These are phyloP conservation scores for Cutaneotrichosporon spelunceum DNA, from an alignment of 1,284 basidiomycete species.

Conservation along the genomic window DNA sequence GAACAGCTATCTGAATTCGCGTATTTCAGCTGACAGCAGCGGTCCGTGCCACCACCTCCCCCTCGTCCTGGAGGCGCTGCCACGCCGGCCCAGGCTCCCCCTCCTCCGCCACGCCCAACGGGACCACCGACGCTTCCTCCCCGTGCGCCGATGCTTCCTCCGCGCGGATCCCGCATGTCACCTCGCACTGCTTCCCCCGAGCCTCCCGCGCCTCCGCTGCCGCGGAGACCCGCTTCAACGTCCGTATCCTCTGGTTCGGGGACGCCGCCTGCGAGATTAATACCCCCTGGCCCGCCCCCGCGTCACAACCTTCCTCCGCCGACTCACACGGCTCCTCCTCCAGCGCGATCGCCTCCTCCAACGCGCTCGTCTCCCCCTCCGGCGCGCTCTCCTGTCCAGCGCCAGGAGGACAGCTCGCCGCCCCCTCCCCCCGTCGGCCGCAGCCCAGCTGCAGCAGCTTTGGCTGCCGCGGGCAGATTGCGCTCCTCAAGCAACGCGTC, in stretches of 20 bases:
- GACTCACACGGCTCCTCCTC: conserved; percentile 29
- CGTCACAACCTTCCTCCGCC: conserved; percentile 16
- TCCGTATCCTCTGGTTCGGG: conserved; percentile 54
- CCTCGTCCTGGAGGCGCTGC: conserved; percentile 50
- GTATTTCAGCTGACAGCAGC: conserved; percentile 14
- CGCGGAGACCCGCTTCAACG: conserved; percentile 28
- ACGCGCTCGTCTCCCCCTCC: conserved; percentile 12
- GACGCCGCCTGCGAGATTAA: conserved; percentile 49
- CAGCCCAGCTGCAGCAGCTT: conserved; percentile 35
- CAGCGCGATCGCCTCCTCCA: conserved; percentile 15
- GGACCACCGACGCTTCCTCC: conserved; percentile 45
- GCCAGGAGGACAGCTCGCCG: conserved; percentile 28
- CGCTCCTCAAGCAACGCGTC: conserved; percentile 15
- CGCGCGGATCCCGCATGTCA: conserved; percentile 32
- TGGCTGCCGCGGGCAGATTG: conserved; percentile 17
- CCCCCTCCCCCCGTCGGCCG: conserved; percentile 35
- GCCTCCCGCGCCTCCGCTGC: conserved; percentile 30
- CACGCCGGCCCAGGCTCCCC: conserved; percentile 50
- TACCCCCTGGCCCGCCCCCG: conserved; percentile 51
- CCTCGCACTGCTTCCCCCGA: conserved; percentile 13
- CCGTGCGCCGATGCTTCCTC: conserved; percentile 27
- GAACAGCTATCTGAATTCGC: neutral
- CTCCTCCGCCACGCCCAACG: conserved; percentile 39
- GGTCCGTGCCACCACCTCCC: conserved; percentile 43
- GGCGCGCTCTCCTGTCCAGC: conserved; percentile 7